Percentiles rank a stretch among this genome's conserved stretches.
phyloP scores from a whole-genome alignment of 108 stramenopile genomes.

The Cyclostephanos invisitatus region DNA sequence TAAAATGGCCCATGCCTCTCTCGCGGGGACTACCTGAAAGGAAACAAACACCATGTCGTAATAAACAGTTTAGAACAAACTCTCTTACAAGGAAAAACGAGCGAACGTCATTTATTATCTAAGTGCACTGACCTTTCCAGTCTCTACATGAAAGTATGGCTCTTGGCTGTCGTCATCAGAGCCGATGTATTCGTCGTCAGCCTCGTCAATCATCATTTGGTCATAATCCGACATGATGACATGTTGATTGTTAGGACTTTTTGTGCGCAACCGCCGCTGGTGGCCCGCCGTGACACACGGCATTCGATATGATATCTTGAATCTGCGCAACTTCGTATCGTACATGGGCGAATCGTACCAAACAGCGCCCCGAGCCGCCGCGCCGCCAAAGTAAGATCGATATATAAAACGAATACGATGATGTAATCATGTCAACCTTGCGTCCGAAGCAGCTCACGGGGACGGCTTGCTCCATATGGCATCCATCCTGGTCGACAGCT shows the following conservation, averaged over 20 bases:
- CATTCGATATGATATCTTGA: too few relatives aligned
- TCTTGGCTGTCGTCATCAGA: slow-evolving; percentile 33
- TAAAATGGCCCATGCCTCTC: slow-evolving; percentile 29
- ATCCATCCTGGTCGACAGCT: slow-evolving; percentile 4
- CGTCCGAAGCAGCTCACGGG: slow-evolving; percentile 6
- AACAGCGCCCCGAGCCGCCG: too few relatives aligned
- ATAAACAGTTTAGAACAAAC: neutral
- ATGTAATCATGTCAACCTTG: slow-evolving; percentile 5
- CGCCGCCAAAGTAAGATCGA: too few relatives aligned
- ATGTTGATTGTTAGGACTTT: too few relatives aligned
- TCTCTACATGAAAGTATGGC: slow-evolving; percentile 31
- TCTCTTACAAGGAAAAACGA: neutral
- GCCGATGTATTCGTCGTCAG: slow-evolving; percentile 3
- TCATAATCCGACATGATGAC: too few relatives aligned
- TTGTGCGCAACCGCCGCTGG: too few relatives aligned
- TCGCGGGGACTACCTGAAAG: slow-evolving; percentile 2
- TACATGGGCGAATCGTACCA: too few relatives aligned
- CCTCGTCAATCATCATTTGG: neutral
- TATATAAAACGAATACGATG: too few relatives aligned
- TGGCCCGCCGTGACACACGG: too few relatives aligned
- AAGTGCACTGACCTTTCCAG: slow-evolving; percentile 19
- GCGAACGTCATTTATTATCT: neutral
- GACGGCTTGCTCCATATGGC: slow-evolving; percentile 15
- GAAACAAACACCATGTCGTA: too few relatives aligned
- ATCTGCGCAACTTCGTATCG: too few relatives aligned